phyloP scores from a whole-genome alignment of 805 yeast genomes.

The Metschnikowia gelsemii region DNA sequence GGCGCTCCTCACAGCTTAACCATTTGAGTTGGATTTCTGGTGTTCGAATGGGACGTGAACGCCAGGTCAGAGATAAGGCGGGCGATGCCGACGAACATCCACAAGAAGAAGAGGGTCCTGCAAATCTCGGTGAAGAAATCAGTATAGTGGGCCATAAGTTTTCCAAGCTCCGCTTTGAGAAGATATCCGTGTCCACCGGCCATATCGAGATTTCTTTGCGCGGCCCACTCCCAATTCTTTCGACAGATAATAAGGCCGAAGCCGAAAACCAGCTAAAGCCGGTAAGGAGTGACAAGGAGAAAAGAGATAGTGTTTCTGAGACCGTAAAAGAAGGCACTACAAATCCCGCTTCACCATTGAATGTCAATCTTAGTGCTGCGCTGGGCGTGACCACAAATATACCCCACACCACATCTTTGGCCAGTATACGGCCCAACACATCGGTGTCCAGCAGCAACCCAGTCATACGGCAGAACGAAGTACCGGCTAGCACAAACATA shows the following conservation, averaged over 20 bases:
- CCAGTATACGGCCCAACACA: not conserved
- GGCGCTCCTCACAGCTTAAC: constrained; percentile 46
- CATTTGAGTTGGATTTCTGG: constrained; percentile 94
- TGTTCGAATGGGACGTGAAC: constrained; percentile 71
- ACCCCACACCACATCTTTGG: not conserved
- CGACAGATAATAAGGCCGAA: not conserved
- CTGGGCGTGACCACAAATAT: constrained; percentile 1
- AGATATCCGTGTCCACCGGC: constrained; percentile 86
- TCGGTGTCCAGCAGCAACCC: not conserved
- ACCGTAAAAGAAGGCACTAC: too few species aligned
- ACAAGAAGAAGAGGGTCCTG: constrained; percentile 38
- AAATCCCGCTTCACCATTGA: not conserved
- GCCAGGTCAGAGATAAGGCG: constrained; percentile 33
- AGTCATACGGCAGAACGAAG: not conserved
- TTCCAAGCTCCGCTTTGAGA: constrained; percentile 82
- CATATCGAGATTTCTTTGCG: constrained; percentile 69
- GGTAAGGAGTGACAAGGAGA: not conserved
- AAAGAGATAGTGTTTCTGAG: constrained; percentile 6
- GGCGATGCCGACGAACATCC: constrained; percentile 3
- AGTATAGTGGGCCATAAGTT: constrained; percentile 84
- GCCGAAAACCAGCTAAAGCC: not conserved
- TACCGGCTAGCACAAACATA: not conserved
- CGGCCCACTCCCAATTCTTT: constrained; percentile 46
- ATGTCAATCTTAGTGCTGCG: not conserved
- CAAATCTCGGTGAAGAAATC: constrained; percentile 88